A percentile compares a stretch with the other conserved stretches of the same genome.
phyloP scores from a whole-genome alignment of 192 early-diverging fungal species.

The Diversispora eburnea region DNA sequence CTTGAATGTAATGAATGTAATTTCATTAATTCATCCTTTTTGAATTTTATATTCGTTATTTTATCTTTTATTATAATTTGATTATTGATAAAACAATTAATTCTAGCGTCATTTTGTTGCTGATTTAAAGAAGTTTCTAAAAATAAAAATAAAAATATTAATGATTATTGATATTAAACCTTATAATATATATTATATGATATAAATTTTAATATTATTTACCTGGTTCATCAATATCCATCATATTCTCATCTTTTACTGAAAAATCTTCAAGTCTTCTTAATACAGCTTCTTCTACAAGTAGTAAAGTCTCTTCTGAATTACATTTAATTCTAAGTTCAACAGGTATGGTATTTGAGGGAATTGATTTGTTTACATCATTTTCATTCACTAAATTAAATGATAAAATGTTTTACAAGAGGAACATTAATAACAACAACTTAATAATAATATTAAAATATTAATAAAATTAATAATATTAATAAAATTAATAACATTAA shows the following conservation, averaged over 20 bases:
- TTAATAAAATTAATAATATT: not conserved
- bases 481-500: not conserved
- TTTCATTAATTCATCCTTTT: too few species aligned
- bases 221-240: conserved; percentile 1
- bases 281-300: conserved; percentile 20
- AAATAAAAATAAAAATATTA: too few species aligned
- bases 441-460: not conserved
- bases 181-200: too few species aligned
- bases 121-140: too few species aligned
- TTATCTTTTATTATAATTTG: too few species aligned
- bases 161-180: too few species aligned
- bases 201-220: not conserved
- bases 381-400: conserved; percentile 1
- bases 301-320: not conserved
- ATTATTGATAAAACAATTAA: too few species aligned
- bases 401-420: not conserved
- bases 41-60: too few species aligned
- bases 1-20: too few species aligned
- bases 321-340: conserved; percentile 24
- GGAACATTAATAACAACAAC: not conserved
- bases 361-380: not conserved
- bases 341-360: not conserved
- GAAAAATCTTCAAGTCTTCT: conserved; percentile 17
- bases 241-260: not conserved
- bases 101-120: too few species aligned